Conservation (phyloP, 106 monocot species). For the Dendrobium officinale region DNA sequence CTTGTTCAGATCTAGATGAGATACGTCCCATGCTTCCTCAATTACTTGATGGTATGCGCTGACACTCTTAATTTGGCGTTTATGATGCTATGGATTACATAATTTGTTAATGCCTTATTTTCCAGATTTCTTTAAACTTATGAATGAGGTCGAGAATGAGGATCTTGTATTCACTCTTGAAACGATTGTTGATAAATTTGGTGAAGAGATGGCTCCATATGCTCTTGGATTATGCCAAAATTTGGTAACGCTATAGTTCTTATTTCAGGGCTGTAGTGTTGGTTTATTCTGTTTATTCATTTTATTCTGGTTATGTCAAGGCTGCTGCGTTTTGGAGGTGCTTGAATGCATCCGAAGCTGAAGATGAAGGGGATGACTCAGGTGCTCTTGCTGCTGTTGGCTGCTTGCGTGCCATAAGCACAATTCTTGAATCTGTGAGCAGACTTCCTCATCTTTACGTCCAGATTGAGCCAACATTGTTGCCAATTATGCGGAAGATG, state of each 20-base stretch:
- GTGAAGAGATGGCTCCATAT: constrained; percentile 99
- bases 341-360: constrained; percentile 67
- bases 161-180: constrained; percentile 98
- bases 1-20: constrained; percentile 79
- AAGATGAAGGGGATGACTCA: constrained; percentile 83
- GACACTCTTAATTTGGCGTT: background rate
- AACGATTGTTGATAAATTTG: constrained; percentile 97
- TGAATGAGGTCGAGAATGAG: constrained; percentile 98
- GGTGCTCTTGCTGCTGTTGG: constrained; percentile 96
- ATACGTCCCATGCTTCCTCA: constrained; percentile 91
- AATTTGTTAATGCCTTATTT: background rate
- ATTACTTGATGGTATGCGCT: constrained; percentile 84
- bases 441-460: constrained; percentile 86
- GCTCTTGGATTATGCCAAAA: constrained; percentile 95
- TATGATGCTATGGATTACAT: background rate
- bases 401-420: constrained; percentile 96
- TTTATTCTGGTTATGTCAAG: constrained; percentile 20
- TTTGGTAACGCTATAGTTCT: constrained; percentile 35
- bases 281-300: background rate
- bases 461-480: constrained; percentile 78
- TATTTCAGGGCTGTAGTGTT: background rate
- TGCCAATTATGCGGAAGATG: constrained; percentile 96
- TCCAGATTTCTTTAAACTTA: constrained; percentile 94
- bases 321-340: constrained; percentile 95
- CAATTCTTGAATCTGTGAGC: constrained; percentile 95